Conservation (phyloP, 163 green algal genomes). For the Volvox carteri region DNA sequence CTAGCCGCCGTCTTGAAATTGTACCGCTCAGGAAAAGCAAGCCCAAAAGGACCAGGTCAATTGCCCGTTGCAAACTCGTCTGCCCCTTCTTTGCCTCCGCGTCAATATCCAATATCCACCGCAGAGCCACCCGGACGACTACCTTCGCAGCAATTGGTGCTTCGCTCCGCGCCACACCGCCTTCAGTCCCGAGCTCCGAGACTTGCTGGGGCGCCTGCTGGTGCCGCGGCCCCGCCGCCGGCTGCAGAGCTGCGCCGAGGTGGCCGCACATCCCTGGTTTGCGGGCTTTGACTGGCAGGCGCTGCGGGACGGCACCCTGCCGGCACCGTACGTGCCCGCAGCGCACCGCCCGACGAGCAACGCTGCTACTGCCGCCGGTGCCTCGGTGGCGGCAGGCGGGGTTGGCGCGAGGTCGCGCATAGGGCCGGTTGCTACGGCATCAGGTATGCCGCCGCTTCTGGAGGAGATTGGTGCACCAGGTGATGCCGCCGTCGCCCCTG, state of each 20-base stretch:
- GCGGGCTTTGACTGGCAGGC: conserved; percentile 49
- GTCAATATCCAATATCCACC: no score
- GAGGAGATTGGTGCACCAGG: neutral
- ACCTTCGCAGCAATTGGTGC: conserved; percentile 25
- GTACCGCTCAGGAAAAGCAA: no score
- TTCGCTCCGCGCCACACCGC: neutral
- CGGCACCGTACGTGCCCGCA: conserved; percentile 34
- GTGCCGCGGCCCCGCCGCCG: conserved; percentile 16
- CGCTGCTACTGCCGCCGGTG: neutral
- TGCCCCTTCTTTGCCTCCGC: no score
- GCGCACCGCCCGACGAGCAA: neutral
- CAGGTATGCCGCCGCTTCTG: conserved; percentile 34
- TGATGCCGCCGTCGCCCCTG: neutral
- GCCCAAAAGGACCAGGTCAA: no score
- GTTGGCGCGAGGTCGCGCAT: neutral
- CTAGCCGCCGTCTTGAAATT: no score
- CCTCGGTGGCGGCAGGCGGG: neutral
- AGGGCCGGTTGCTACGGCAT: no score
- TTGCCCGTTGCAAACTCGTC: no score
- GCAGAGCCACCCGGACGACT: conserved; percentile 49
- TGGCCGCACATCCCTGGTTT: conserved; percentile 43
- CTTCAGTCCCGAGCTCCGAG: conserved; percentile 13
- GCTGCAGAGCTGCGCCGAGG: conserved; percentile 30
- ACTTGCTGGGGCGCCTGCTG: conserved; percentile 45
- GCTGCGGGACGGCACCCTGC: conserved; percentile 35